Conservation (phyloP, 768 basidiomycete genomes). For the Lactarius indigo region DNA sequence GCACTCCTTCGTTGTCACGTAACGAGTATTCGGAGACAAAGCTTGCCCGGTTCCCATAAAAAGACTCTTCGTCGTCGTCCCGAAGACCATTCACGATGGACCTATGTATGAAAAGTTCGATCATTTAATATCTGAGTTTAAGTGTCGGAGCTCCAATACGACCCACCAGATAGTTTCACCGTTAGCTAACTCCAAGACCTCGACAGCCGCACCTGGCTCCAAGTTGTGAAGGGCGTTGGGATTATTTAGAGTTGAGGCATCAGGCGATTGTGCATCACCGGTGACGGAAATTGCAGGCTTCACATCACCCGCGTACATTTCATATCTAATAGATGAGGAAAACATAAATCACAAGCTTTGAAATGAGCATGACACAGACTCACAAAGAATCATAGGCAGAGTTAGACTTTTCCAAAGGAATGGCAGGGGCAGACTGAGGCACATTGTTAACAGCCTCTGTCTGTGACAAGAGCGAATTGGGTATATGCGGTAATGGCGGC, state of each 20-base stretch:
- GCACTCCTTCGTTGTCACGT: constrained; percentile 59
- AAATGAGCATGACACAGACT: constrained; percentile 34
- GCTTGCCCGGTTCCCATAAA: constrained; percentile 64
- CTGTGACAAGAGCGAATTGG: constrained; percentile 46
- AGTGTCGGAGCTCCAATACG: constrained; percentile 2
- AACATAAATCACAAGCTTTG: constrained; percentile 10
- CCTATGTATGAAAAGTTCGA: constrained; percentile 40
- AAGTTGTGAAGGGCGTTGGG: constrained; percentile 31
- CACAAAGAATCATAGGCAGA: constrained; percentile 78
- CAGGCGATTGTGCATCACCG: constrained; percentile 35
- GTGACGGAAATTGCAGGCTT: constrained; percentile 34
- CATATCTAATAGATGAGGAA: constrained; percentile 51
- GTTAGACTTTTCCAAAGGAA: constrained; percentile 57
- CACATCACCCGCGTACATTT: constrained; percentile 71
- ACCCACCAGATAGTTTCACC: constrained; percentile 83
- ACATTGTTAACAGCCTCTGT: constrained; percentile 38
- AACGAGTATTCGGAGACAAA: constrained; percentile 71
- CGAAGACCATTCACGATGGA: constrained; percentile 81
- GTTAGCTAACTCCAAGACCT: constrained; percentile 81
- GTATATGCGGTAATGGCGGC: constrained; percentile 67
- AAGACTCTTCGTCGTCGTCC: constrained; percentile 68
- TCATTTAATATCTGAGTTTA: constrained; percentile 18
- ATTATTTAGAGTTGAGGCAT: constrained; percentile 30
- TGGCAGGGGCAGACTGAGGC: constrained; percentile 37
- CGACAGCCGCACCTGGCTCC: constrained; percentile 60